Evolutionary conservation across 306 rosid genomes (phyloP).

Genomic region (Gastrolobium bilobum): DNA sequence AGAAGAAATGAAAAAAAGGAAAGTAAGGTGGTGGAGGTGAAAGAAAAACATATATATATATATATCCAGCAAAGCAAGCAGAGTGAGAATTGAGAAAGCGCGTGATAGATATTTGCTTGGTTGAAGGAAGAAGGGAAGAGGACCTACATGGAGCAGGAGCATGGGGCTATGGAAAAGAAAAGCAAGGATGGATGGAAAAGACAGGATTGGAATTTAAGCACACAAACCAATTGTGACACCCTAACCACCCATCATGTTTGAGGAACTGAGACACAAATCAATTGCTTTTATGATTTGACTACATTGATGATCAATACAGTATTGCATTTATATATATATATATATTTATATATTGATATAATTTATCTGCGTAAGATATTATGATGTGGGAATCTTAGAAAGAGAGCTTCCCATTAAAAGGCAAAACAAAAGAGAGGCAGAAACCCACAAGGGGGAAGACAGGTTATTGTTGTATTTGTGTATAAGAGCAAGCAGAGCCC

Average conservation of each 20-base stretch:
- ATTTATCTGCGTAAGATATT: background rate
- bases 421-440: constrained; percentile 33
- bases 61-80: too few species aligned
- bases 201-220: constrained; percentile 66
- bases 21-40: too few species aligned
- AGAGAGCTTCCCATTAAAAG: constrained; percentile 41
- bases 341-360: background rate
- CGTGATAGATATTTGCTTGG: constrained; percentile 28
- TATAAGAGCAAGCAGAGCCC: constrained; percentile 14
- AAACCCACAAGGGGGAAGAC: background rate
- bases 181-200: constrained; percentile 47
- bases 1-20: too few species aligned
- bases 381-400: constrained; percentile 40
- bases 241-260: constrained; percentile 92
- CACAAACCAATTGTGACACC: constrained; percentile 67
- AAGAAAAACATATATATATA: too few species aligned
- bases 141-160: constrained; percentile 46
- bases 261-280: constrained; percentile 67
- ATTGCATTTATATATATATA: background rate
- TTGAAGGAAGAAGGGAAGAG: background rate
- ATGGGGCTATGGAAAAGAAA: constrained; percentile 38
- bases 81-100: background rate
- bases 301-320: background rate
- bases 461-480: constrained; percentile 19
- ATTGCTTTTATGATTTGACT: constrained; percentile 42